A percentile compares a stretch with the other conserved stretches of the same genome.
phyloP scores from a whole-genome alignment of 1,139 yeast species.

The Yamadazyma pseudoaaseri region DNA sequence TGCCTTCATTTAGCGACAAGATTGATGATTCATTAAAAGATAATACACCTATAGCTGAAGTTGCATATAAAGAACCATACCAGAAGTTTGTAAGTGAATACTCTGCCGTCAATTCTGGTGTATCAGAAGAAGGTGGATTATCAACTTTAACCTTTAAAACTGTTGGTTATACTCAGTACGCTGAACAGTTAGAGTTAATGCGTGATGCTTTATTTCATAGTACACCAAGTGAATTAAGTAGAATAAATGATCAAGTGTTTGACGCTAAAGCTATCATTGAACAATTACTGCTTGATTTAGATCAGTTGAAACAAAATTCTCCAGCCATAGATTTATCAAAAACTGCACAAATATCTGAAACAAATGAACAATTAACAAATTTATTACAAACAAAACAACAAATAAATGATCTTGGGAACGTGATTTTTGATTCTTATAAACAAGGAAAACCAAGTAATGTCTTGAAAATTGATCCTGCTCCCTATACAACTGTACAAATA shows the following conservation, averaged over 20 bases:
- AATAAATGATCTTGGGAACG: conserved; percentile 15
- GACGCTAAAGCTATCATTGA: conserved; percentile 18
- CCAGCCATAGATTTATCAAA: conserved; percentile 6
- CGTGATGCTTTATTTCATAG: conserved; percentile 18
- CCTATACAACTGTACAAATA: conserved; percentile 6
- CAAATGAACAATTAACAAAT: conserved; percentile 18
- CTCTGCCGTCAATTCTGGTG: conserved; percentile 42
- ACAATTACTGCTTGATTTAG: conserved; percentile 21
- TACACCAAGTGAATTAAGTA: conserved; percentile 15
- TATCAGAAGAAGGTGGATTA: conserved; percentile 46
- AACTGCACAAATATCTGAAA: conserved; percentile 2
- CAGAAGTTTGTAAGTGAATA: conserved; percentile 37
- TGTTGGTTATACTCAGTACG: conserved; percentile 35
- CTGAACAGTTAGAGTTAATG: conserved; percentile 38
- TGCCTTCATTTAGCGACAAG: conserved; percentile 14
- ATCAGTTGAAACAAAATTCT: conserved; percentile 5
- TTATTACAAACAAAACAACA: conserved; percentile 16
- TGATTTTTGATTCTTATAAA: neutral
- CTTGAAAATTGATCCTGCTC: conserved; percentile 15
- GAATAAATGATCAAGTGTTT: conserved; percentile 21
- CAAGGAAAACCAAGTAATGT: conserved; percentile 13
- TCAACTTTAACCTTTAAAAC: conserved; percentile 45
- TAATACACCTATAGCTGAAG: conserved; percentile 8
- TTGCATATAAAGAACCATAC: conserved; percentile 29
- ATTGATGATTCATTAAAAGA: conserved; percentile 7